phyloP scores from a whole-genome alignment of 306 rosid species.

The Sesbania bispinosa region DNA sequence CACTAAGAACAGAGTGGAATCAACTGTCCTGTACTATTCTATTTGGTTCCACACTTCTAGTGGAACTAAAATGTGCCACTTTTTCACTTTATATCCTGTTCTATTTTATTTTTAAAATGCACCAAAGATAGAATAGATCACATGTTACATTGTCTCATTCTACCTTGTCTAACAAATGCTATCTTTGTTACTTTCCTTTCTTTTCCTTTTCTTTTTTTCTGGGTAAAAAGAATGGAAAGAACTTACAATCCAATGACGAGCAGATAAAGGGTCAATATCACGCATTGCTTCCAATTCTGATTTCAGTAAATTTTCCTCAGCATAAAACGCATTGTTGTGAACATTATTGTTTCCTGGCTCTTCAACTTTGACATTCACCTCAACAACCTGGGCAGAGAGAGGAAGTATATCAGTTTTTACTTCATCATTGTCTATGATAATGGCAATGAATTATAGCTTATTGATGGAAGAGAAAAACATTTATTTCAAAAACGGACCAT shows the following conservation, averaged over 20 bases:
- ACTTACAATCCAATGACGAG: slow-evolving; percentile 85
- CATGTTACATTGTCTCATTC: too few species aligned
- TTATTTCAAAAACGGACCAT: not conserved
- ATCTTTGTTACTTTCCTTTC: not conserved
- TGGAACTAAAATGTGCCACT: too few species aligned
- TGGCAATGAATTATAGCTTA: not conserved
- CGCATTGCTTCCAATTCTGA: slow-evolving; percentile 78
- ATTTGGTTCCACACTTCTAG: too few species aligned
- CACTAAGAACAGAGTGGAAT: too few species aligned
- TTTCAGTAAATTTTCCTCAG: slow-evolving; percentile 66
- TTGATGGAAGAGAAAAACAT: not conserved
- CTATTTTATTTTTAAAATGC: too few species aligned
- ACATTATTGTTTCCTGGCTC: slow-evolving; percentile 72
- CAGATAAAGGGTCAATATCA: slow-evolving; percentile 68
- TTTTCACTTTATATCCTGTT: too few species aligned
- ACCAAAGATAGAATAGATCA: too few species aligned
- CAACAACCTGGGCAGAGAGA: slow-evolving; percentile 48
- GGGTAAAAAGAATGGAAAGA: not conserved
- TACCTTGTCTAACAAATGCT: too few species aligned
- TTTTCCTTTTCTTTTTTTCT: not conserved
- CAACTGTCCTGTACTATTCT: too few species aligned
- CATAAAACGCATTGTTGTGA: slow-evolving; percentile 79
- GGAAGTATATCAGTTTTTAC: not conserved
- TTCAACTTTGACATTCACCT: slow-evolving; percentile 71
- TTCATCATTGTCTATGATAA: not conserved